Evolutionary conservation across 106 monocot species (phyloP).

Genomic region (Hemerocallis citrina): DNA sequence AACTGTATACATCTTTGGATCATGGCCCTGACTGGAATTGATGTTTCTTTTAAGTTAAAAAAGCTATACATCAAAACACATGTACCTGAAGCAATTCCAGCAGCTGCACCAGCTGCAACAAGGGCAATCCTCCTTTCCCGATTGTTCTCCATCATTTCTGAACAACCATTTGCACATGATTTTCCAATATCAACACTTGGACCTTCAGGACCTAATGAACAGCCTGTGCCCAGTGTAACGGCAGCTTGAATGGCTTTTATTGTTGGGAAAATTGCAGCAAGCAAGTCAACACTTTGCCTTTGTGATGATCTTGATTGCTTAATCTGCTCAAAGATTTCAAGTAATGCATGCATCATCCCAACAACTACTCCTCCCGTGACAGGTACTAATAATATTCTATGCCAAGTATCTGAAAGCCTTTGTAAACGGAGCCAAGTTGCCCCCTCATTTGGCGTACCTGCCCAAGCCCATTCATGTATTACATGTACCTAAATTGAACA

Average conservation of each 20-base stretch:
- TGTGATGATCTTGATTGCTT: conserved; percentile 64
- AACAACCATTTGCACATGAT: conserved; percentile 89
- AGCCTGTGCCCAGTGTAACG: conserved; percentile 84
- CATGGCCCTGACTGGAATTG: too few species aligned
- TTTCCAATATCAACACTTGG: conserved; percentile 96
- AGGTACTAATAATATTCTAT: conserved; percentile 78
- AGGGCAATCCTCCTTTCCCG: conserved; percentile 90
- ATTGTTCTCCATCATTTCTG: conserved; percentile 98
- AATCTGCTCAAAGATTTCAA: conserved; percentile 91
- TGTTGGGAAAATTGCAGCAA: conserved; percentile 71
- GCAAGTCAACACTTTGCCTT: conserved; percentile 43
- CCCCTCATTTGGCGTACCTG: conserved; percentile 92
- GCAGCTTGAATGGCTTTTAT: conserved; percentile 93
- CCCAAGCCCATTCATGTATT: conserved; percentile 99
- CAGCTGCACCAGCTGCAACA: conserved; percentile 92
- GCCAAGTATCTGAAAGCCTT: conserved; percentile 83
- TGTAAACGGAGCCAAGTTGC: conserved; percentile 97
- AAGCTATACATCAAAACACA: too few species aligned
- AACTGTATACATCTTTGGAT: too few species aligned
- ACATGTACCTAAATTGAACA: conserved; percentile 90
- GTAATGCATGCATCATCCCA: conserved; percentile 94
- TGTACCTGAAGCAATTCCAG: conserved; percentile 97
- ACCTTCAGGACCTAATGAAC: conserved; percentile 90
- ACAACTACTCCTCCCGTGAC: conserved; percentile 96
- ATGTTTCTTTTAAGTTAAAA: too few species aligned